Base-by-base conservation (phyloP, 805 yeast species). In the Wickerhamiella sergipiensis region DNA sequence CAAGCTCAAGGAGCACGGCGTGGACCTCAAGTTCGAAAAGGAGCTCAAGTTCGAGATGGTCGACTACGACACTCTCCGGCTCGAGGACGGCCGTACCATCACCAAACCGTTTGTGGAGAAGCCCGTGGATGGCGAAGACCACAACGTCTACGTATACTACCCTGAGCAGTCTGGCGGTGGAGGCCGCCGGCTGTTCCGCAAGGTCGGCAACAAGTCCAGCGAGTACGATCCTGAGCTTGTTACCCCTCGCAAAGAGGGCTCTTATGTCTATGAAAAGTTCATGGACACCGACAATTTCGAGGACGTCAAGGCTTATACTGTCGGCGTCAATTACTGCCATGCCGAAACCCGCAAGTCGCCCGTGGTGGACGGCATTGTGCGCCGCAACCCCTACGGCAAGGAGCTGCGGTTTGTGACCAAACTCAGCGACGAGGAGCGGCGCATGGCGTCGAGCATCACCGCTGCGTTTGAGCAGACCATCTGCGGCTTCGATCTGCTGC, bases 121-220 rank as follows among this genome's bases (percentile, higher is more conserved):
- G 59, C 99, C 99, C 0, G 97, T 89, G 3, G 96, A 92, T 66
- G 99, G 99, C 50, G 99, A 92, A 68, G 96, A 92, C 67, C 99
- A 92, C 67, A 92, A 92, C 63, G 90, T 92, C 46, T 85, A 83
- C 65, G 89, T 92, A 40, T 92, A 92, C 68, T 92, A 90, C 65
- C 83, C 89, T 36, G 76, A 78, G 52, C 77, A 83, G 52, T 83
- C 84, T 49, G 99, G 99, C 45, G 99, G 99, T 52, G 99, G 99
- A 57, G 99, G 99, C 24, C 76, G 99, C 54, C 75, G 94, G 48
- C 71, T 92, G 55, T 92, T 92, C 71, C 76, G 99, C 57, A 92
- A 92, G 64, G 95, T 92, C 53, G 98, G 97, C 53, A 92, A 92
- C 70, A 92, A 92, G 68, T 84, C 95, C 0, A 86, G 96, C 24